These are phyloP conservation scores for Paramecium caudatum DNA, from an alignment of 73 alveolate species.

Conservation along the genomic window DNA sequence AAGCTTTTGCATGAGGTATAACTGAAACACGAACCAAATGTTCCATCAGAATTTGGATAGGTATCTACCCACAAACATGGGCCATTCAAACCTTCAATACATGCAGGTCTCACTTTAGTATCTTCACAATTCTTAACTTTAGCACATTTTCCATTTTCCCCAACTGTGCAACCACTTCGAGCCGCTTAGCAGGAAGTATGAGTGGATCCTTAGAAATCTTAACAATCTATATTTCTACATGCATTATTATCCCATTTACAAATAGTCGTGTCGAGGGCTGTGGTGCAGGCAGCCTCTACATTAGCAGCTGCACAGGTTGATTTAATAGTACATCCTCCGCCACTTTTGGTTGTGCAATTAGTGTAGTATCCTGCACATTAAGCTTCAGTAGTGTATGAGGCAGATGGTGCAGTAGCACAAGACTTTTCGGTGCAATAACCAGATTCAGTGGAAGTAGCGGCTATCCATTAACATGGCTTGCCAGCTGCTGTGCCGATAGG, in stretches of 20 bases:
- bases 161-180: neutral
- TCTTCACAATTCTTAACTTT: neutral
- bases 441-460: neutral
- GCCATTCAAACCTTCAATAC: conserved; percentile 12
- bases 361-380: neutral
- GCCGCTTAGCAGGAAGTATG: neutral
- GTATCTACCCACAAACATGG: conserved; percentile 43
- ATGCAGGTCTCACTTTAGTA: conserved; percentile 24
- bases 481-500: no score
- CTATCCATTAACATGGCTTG: neutral
- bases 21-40: neutral
- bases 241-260: conserved; percentile 1
- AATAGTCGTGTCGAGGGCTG: neutral
- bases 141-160: neutral
- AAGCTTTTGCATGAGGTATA: conserved; percentile 6
- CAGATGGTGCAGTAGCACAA: neutral
- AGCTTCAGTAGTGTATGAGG: neutral
- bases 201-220: neutral
- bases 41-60: conserved; percentile 1
- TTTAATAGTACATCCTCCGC: neutral
- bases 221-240: conserved; percentile 5
- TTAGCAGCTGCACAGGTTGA: conserved; percentile 10
- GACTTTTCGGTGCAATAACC: neutral
- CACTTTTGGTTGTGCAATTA: neutral
- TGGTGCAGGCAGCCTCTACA: neutral